Evolutionary conservation across 2,329 filamentous ascomycete species (phyloP).

Genomic region (Capronia americana): DNA sequence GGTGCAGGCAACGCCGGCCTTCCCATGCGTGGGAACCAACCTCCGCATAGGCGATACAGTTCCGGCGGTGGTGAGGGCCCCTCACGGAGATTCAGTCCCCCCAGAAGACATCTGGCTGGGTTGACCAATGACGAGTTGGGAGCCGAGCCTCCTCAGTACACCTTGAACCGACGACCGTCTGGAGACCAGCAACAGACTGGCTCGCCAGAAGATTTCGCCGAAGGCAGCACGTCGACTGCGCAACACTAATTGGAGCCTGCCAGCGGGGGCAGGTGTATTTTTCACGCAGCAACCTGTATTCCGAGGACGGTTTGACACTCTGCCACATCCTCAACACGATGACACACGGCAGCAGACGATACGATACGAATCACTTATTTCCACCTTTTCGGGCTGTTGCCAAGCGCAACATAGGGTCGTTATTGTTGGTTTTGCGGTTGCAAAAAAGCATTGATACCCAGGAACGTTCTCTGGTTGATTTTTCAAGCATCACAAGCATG

Average conservation of each 20-base stretch:
- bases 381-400: neutral
- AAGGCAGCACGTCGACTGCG: slow-evolving; percentile 29
- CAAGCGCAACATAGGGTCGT: slow-evolving; percentile 6
- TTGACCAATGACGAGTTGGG: slow-evolving; percentile 39
- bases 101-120: slow-evolving; percentile 21
- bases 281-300: neutral
- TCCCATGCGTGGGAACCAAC: slow-evolving; percentile 23
- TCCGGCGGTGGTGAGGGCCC: slow-evolving; percentile 23
- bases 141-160: slow-evolving; percentile 34
- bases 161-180: slow-evolving; percentile 21
- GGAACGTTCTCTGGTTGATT: neutral
- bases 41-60: slow-evolving; percentile 8
- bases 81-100: slow-evolving; percentile 16
- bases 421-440: slow-evolving; percentile 6
- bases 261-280: neutral
- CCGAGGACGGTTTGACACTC: neutral
- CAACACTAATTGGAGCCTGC: neutral
- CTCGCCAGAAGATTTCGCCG: slow-evolving; percentile 30
- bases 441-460: slow-evolving; percentile 10
- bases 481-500: neutral
- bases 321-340: neutral
- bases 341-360: neutral
- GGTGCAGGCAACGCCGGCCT: slow-evolving; percentile 20
- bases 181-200: slow-evolving; percentile 3
- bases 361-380: neutral